A percentile compares a stretch with the other conserved stretches of the same genome.
phyloP scores from a whole-genome alignment of 768 basidiomycete genomes.

The Pleurotus platypus region DNA sequence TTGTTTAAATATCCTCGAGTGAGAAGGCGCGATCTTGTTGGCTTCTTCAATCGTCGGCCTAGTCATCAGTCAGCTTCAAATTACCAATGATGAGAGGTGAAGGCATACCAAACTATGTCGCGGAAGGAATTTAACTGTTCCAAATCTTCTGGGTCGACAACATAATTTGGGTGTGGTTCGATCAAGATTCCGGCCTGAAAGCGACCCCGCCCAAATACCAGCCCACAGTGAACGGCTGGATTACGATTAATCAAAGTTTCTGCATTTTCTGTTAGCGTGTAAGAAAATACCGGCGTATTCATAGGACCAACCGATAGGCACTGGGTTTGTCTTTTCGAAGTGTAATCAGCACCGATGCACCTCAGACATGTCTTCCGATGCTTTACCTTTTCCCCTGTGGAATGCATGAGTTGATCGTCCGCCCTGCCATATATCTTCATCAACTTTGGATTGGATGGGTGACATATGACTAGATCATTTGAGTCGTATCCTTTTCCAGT shows the following conservation, averaged over 20 bases:
- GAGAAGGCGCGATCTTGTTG: slow-evolving; percentile 35
- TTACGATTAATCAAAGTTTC: slow-evolving; percentile 28
- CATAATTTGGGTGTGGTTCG: slow-evolving; percentile 23
- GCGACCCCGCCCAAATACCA: slow-evolving; percentile 39
- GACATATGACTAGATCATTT: slow-evolving; percentile 34
- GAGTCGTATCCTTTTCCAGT: slow-evolving; percentile 31
- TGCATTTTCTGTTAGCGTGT: slow-evolving; percentile 1
- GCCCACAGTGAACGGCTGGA: slow-evolving; percentile 23
- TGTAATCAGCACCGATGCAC: too few species aligned
- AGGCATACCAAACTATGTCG: slow-evolving; percentile 28
- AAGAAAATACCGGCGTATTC: background rate
- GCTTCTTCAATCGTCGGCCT: slow-evolving; percentile 38
- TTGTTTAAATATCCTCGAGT: slow-evolving; percentile 44
- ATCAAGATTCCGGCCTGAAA: slow-evolving; percentile 38
- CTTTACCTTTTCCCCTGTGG: slow-evolving; percentile 36
- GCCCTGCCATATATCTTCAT: slow-evolving; percentile 37
- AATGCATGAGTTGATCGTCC: slow-evolving; percentile 44
- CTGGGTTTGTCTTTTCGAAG: slow-evolving; percentile 28
- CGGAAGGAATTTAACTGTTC: slow-evolving; percentile 25
- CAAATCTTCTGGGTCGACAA: slow-evolving; percentile 27
- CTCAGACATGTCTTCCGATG: too few species aligned
- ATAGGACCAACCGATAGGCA: slow-evolving; percentile 25
- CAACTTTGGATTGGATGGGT: slow-evolving; percentile 31
- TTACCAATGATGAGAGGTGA: background rate
- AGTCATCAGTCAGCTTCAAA: background rate